These are phyloP conservation scores for Coffea canephora DNA, from an alignment of 257 asterid genomes.

Conservation along the genomic window DNA sequence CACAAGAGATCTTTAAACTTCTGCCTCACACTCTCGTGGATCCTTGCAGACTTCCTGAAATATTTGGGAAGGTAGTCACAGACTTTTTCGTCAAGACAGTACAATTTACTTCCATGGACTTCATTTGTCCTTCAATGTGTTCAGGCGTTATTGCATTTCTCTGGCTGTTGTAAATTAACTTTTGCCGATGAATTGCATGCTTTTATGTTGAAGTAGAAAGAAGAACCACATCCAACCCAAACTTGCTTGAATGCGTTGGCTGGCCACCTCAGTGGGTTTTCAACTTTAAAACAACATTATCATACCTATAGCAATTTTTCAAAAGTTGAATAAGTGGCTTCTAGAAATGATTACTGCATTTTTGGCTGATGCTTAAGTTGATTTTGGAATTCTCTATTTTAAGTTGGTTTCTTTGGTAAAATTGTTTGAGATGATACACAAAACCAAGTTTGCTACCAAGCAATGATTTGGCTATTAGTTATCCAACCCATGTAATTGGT, in stretches of 20 bases:
- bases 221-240: not conserved
- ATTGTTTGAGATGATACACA: not conserved
- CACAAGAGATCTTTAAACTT: conserved; percentile 88
- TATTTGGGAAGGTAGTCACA: conserved; percentile 54
- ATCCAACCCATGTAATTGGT: not conserved
- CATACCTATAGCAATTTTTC: not conserved
- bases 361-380: not conserved
- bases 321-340: not conserved
- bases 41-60: conserved; percentile 67
- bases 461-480: not conserved
- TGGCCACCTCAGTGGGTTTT: not conserved
- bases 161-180: not conserved
- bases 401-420: not conserved
- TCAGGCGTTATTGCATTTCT: not conserved
- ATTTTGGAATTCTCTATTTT: not conserved
- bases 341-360: not conserved
- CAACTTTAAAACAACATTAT: not conserved
- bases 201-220: not conserved
- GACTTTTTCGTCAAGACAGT: not conserved
- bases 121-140: not conserved
- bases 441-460: not conserved
- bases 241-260: not conserved
- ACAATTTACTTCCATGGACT: not conserved
- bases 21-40: conserved; percentile 87
- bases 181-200: not conserved